Conservation (phyloP, 192 early-diverging fungal genomes). For the Coemansia sp. region DNA sequence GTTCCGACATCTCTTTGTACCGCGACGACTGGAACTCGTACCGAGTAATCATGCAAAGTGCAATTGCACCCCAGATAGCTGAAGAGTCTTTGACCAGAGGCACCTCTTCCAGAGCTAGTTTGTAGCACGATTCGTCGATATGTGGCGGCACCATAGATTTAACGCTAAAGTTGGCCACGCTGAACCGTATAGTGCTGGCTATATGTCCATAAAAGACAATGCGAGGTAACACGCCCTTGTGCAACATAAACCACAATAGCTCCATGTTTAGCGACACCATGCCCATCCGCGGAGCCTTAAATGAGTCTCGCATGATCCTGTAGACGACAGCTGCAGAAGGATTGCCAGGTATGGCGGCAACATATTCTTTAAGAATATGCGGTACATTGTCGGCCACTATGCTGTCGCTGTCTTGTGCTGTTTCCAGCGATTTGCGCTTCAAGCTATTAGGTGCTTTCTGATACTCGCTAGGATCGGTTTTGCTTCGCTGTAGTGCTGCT, state of each 20-base stretch:
- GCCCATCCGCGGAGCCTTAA: constrained; percentile 47
- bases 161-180: constrained; percentile 24
- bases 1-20: constrained; percentile 39
- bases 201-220: constrained; percentile 49
- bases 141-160: constrained; percentile 35
- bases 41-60: constrained; percentile 38
- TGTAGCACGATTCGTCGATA: constrained; percentile 45
- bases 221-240: constrained; percentile 39
- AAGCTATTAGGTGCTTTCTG: neutral
- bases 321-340: constrained; percentile 29
- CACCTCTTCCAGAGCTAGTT: constrained; percentile 33
- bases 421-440: neutral
- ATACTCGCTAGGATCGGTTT: neutral
- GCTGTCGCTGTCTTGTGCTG: neutral
- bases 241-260: constrained; percentile 45
- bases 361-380: constrained; percentile 31
- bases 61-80: constrained; percentile 40
- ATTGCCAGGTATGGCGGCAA: constrained; percentile 26
- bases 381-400: constrained; percentile 14
- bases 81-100: constrained; percentile 21
- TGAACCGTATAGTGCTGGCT: constrained; percentile 39
- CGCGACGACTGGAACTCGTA: constrained; percentile 50
- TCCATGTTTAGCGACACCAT: constrained; percentile 48
- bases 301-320: constrained; percentile 47
- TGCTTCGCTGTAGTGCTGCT: neutral